phyloP scores from a whole-genome alignment of 2,329 filamentous ascomycete genomes.

The Xylaria sp. region DNA sequence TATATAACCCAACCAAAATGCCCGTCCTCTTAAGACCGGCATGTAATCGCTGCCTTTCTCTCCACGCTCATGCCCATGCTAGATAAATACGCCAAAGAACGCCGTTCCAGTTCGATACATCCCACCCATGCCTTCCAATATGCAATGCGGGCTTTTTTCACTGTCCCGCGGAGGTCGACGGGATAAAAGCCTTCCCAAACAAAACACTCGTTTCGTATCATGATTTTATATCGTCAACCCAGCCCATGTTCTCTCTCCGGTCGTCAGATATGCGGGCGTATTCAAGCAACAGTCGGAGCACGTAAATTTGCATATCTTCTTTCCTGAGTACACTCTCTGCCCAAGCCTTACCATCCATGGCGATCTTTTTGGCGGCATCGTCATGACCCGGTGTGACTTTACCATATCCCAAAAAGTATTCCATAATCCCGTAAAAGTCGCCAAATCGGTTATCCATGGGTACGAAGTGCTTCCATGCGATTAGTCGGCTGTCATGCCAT shows the following conservation, averaged over 20 bases:
- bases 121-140: constrained; percentile 24
- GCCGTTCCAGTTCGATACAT: constrained; percentile 43
- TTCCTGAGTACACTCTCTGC: constrained; percentile 73
- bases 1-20: constrained; percentile 26
- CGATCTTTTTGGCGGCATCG: constrained; percentile 70
- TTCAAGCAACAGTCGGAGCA: constrained; percentile 71
- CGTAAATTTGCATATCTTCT: constrained; percentile 80
- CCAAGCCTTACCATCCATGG: constrained; percentile 73
- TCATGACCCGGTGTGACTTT: constrained; percentile 62
- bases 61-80: constrained; percentile 30
- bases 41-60: constrained; percentile 15
- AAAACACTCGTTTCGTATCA: constrained; percentile 34
- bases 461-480: constrained; percentile 84
- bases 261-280: constrained; percentile 68
- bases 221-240: constrained; percentile 61
- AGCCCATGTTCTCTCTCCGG: constrained; percentile 64
- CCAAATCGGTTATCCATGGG: constrained; percentile 80
- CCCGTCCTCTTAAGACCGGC: background rate
- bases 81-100: constrained; percentile 36
- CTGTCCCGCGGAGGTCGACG: constrained; percentile 16
- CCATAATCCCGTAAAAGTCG: constrained; percentile 78
- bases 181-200: constrained; percentile 1
- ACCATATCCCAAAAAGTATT: constrained; percentile 76
- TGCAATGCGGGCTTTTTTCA: constrained; percentile 18
- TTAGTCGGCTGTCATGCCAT: constrained; percentile 80